Percentiles rank a stretch among this genome's conserved stretches.
Evolutionary conservation across 345 rosid species (phyloP).

Genomic region (Pistacia integerrima): DNA sequence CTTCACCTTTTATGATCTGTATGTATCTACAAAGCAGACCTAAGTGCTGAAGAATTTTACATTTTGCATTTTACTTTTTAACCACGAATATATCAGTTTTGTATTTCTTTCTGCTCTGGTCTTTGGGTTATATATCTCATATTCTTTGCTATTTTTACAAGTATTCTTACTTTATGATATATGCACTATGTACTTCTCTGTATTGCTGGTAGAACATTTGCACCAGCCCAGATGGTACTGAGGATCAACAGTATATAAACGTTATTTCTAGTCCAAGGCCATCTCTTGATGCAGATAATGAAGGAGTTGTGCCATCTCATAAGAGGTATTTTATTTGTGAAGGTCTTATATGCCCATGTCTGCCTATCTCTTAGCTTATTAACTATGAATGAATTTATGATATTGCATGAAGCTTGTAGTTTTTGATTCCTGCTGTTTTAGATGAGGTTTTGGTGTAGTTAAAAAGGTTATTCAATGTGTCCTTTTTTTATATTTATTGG

Average conservation of each 20-base stretch:
- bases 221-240: slow-evolving; percentile 37
- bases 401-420: slow-evolving; percentile 1
- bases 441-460: background rate
- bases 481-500: slow-evolving; percentile 2
- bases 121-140: slow-evolving; percentile 16
- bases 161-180: slow-evolving; percentile 10
- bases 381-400: background rate
- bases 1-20: background rate
- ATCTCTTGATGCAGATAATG: slow-evolving; percentile 33
- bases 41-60: background rate
- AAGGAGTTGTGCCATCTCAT: slow-evolving; percentile 33
- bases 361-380: background rate
- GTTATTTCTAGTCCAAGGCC: slow-evolving; percentile 29
- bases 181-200: slow-evolving; percentile 12
- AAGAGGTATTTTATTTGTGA: slow-evolving; percentile 44
- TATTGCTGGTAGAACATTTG: slow-evolving; percentile 35
- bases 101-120: slow-evolving; percentile 10
- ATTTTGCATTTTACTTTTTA: background rate
- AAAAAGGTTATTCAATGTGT: background rate
- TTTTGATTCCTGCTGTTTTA: background rate
- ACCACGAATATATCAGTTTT: background rate
- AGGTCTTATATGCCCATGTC: slow-evolving; percentile 6
- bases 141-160: slow-evolving; percentile 6
- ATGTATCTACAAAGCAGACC: background rate
- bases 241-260: slow-evolving; percentile 30